These are phyloP conservation scores for Eimeria tenella DNA, from an alignment of 169 alveolate species.

Conservation along the genomic window DNA sequence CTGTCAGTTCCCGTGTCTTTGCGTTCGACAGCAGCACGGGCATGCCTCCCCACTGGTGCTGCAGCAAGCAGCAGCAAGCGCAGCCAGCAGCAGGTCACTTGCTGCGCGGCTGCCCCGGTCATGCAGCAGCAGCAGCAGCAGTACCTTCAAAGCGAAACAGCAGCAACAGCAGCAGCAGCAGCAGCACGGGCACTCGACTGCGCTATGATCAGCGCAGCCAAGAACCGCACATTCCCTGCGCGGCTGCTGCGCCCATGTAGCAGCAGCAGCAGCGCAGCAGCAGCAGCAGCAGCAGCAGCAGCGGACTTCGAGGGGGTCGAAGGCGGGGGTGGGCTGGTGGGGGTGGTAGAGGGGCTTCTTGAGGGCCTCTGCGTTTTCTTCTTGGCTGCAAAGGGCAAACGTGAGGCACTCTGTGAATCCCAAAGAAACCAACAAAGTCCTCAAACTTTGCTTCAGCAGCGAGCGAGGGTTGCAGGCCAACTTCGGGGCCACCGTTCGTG, in stretches of 20 bases:
- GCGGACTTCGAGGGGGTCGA: neutral
- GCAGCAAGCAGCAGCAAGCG: neutral
- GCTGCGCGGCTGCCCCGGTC: neutral
- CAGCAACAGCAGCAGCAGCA: neutral
- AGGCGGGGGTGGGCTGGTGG: neutral
- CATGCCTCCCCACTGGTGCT: constrained; percentile 74
- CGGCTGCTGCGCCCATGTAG: neutral
- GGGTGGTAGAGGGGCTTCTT: neutral
- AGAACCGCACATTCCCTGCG: too few species aligned
- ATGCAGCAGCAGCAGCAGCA: neutral
- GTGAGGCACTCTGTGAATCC: constrained; percentile 69
- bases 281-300: neutral
- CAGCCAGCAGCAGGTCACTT: too few species aligned
- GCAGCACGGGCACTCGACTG: neutral
- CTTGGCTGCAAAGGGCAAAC: constrained; percentile 30
- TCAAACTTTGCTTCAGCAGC: neutral
- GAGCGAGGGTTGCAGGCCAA: neutral
- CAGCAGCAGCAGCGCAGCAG: constrained; percentile 17
- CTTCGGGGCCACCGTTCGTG: neutral
- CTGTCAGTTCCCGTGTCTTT: constrained; percentile 88
- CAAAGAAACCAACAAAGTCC: neutral
- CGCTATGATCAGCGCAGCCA: neutral
- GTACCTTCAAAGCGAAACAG: neutral
- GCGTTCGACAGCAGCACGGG: constrained; percentile 91
- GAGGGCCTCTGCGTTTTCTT: constrained; percentile 2